Evolutionary conservation across 2,329 filamentous ascomycete genomes (phyloP).

Genomic region (Dichotomopilus funicola): DNA sequence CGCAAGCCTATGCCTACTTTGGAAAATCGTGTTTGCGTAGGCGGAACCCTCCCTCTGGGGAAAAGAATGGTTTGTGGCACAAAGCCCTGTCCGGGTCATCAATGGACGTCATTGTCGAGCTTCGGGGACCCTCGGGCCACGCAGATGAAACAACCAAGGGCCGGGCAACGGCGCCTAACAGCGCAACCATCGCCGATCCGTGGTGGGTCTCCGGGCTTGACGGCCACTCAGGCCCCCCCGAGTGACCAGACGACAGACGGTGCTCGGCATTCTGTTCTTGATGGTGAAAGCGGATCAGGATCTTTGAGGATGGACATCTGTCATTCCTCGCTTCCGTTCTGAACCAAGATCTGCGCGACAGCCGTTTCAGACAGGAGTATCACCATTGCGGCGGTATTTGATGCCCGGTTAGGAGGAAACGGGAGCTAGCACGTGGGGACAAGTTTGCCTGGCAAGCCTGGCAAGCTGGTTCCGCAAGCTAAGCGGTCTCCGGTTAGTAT

Average conservation of each 20-base stretch:
- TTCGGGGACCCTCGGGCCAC: constrained; percentile 7
- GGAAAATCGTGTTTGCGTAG: neutral
- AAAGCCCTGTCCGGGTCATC: neutral
- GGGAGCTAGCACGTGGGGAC: neutral
- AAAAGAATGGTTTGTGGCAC: neutral
- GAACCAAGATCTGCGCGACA: constrained; percentile 9
- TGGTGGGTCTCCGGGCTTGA: constrained; percentile 6
- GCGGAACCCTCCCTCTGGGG: neutral
- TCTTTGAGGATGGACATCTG: neutral
- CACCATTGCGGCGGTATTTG: neutral
- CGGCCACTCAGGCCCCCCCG: constrained; percentile 4
- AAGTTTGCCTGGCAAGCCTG: neutral
- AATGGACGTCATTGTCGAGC: constrained; percentile 9
- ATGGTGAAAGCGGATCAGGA: constrained; percentile 3
- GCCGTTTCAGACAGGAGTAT: constrained; percentile 10
- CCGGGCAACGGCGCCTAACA: constrained; percentile 14
- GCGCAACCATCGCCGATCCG: constrained; percentile 14
- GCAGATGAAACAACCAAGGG: constrained; percentile 13
- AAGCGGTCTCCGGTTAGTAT: too few relatives aligned
- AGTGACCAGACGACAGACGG: neutral
- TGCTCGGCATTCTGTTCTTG: constrained; percentile 1
- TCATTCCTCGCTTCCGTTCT: constrained; percentile 1
- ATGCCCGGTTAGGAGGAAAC: neutral
- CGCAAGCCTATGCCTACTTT: too few relatives aligned
- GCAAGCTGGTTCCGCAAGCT: too few relatives aligned